These are phyloP conservation scores for Cladosporium sp. DNA, from an alignment of 2,329 filamentous ascomycete species.

Conservation along the genomic window DNA sequence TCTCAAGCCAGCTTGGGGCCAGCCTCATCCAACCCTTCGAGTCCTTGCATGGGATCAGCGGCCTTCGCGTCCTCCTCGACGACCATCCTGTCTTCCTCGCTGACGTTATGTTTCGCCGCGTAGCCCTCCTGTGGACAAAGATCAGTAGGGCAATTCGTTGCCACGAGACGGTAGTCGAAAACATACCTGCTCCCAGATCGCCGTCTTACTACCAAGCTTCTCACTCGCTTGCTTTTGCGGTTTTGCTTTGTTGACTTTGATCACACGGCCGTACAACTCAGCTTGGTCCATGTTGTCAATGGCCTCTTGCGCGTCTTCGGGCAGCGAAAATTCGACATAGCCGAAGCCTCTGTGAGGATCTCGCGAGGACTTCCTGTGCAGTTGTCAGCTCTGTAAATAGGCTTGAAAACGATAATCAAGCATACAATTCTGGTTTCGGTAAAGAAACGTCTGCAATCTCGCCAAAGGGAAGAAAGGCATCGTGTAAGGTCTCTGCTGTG, in stretches of 20 bases:
- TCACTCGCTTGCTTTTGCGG: slow-evolving; percentile 82
- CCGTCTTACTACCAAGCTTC: slow-evolving; percentile 85
- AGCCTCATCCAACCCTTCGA: slow-evolving; percentile 89
- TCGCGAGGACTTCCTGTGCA: slow-evolving; percentile 54
- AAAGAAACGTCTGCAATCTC: slow-evolving; percentile 88
- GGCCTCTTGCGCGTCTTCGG: slow-evolving; percentile 81
- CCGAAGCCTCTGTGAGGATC: slow-evolving; percentile 88
- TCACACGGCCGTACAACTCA: slow-evolving; percentile 84
- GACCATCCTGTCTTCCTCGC: slow-evolving; percentile 66
- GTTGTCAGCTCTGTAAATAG: slow-evolving; percentile 6
- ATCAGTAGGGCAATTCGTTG: background rate
- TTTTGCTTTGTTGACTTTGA: slow-evolving; percentile 90
- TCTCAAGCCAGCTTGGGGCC: slow-evolving; percentile 72
- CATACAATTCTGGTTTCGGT: slow-evolving; percentile 71
- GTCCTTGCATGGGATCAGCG: slow-evolving; percentile 88
- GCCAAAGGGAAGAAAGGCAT: slow-evolving; percentile 94
- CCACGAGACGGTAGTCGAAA: background rate
- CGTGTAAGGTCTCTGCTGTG: slow-evolving; percentile 67
- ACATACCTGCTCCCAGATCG: slow-evolving; percentile 91
- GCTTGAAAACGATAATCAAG: background rate
- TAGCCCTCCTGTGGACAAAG: slow-evolving; percentile 69
- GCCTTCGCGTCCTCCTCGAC: slow-evolving; percentile 50
- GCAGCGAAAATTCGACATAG: slow-evolving; percentile 88
- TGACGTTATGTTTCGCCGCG: slow-evolving; percentile 79
- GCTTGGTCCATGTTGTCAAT: slow-evolving; percentile 99